Percentiles rank a stretch among this genome's conserved stretches.
Evolutionary conservation across 1,284 basidiomycete genomes (phyloP).

Genomic region (Melampsora abietis-canadensis): DNA sequence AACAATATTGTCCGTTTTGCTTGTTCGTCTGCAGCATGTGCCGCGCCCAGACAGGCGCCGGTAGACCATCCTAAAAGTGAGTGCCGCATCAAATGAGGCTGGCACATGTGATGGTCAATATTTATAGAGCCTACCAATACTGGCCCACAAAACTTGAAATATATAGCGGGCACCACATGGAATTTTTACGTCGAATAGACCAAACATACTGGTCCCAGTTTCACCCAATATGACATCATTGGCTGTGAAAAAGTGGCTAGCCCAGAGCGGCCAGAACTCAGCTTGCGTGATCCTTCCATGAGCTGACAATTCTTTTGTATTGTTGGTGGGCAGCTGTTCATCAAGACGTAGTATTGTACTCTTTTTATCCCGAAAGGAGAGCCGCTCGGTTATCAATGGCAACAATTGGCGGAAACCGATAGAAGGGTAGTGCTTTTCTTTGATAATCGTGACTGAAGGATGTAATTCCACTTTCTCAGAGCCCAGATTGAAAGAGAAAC

Average conservation of each 20-base stretch:
- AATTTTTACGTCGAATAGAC: conserved; percentile 46
- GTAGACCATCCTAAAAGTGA: conserved; percentile 70
- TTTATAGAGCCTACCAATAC: conserved; percentile 54
- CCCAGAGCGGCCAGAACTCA: conserved; percentile 75
- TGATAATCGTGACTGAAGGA: conserved; percentile 69
- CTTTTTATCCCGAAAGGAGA: conserved; percentile 30
- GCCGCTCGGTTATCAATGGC: conserved; percentile 47
- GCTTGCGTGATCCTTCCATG: conserved; percentile 48
- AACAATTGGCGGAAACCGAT: conserved; percentile 49
- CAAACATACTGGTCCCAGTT: conserved; percentile 60
- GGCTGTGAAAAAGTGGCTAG: conserved; percentile 67
- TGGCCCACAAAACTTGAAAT: conserved; percentile 69
- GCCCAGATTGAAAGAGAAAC: conserved; percentile 44
- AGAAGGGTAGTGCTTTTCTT: conserved; percentile 46
- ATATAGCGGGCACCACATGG: conserved; percentile 51
- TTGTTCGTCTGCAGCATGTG: conserved; percentile 70
- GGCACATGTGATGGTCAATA: too few species aligned
- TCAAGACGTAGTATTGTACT: conserved; percentile 45
- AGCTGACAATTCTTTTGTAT: not conserved
- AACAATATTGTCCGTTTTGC: conserved; percentile 71
- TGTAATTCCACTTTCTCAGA: conserved; percentile 66
- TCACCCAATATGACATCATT: conserved; percentile 76
- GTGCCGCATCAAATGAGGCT: too few species aligned
- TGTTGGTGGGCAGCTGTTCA: conserved; percentile 36
- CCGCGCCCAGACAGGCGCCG: conserved; percentile 66